A percentile compares a stretch with the other conserved stretches of the same genome.
These are phyloP conservation scores for Pseudogymnoascus sp. DNA, from an alignment of 2,329 filamentous ascomycete genomes.

Conservation along the genomic window DNA sequence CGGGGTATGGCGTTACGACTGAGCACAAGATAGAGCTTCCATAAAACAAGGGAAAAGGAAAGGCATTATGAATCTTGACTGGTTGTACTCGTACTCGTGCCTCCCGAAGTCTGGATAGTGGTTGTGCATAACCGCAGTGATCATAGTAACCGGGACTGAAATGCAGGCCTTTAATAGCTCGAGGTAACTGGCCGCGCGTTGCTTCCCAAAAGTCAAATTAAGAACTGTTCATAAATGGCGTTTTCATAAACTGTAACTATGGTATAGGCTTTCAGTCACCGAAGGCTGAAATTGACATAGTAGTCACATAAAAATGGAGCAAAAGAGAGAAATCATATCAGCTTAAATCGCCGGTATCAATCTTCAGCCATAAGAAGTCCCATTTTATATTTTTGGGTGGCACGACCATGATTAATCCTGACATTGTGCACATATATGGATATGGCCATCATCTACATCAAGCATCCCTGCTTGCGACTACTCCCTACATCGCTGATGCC, in stretches of 20 bases:
- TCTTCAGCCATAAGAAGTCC: no score
- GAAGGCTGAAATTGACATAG: background rate
- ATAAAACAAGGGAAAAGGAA: constrained; percentile 4
- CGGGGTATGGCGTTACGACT: constrained; percentile 5
- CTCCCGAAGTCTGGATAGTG: no score
- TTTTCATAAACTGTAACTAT: background rate
- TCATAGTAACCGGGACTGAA: background rate
- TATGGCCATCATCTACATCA: constrained; percentile 44
- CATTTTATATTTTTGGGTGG: background rate
- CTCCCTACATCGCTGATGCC: constrained; percentile 59
- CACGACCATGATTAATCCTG: background rate
- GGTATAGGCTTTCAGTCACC: background rate
- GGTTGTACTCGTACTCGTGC: background rate
- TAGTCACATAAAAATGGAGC: background rate
- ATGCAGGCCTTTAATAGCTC: background rate
- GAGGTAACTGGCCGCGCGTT: background rate
- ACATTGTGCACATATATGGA: background rate
- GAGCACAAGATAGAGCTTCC: constrained; percentile 1
- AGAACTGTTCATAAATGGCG: background rate
- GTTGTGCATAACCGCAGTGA: background rate
- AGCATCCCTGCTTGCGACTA: constrained; percentile 59
- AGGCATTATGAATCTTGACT: constrained; percentile 4
- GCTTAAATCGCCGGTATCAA: background rate
- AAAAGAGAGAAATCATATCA: background rate
- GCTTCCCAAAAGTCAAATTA: background rate